Evolutionary conservation across 2,329 filamentous ascomycete species (phyloP).

Genomic region (Dothiorella sarmentorum): DNA sequence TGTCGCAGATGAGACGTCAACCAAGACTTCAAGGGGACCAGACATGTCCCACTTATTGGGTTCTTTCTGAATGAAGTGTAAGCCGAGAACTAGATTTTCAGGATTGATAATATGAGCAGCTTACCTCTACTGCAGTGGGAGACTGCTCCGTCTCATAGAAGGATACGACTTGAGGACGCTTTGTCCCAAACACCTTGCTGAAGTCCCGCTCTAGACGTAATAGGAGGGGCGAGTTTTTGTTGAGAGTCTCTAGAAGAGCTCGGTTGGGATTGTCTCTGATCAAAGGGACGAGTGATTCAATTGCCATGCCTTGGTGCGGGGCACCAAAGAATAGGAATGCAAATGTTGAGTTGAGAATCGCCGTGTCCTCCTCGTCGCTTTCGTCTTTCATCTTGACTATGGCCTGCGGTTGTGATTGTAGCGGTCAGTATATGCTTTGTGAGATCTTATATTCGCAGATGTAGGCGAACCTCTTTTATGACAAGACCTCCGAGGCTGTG

Average conservation of each 20-base stretch:
- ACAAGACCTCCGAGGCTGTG: constrained; percentile 6
- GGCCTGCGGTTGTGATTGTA: not conserved
- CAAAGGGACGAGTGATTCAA: not conserved
- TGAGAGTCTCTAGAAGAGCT: not conserved
- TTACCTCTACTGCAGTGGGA: not conserved
- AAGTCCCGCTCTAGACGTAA: not conserved
- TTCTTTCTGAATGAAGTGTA: not conserved
- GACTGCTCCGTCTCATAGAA: constrained; percentile 3
- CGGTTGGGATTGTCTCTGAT: not conserved
- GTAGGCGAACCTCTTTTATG: not conserved
- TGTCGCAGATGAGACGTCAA: not conserved
- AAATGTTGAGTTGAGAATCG: not conserved
- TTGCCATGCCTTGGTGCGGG: not conserved
- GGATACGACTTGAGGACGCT: not conserved
- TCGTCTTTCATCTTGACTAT: not conserved
- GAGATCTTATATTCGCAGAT: too few species aligned
- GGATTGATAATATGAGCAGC: not conserved
- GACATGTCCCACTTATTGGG: not conserved
- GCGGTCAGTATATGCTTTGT: too few species aligned
- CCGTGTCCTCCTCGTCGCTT: not conserved
- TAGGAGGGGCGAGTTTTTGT: not conserved
- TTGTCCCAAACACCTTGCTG: not conserved
- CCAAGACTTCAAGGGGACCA: not conserved
- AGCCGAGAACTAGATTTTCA: not conserved
- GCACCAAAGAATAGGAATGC: constrained; percentile 4